Evolutionary conservation across 345 rosid species (phyloP).

Genomic region (Theobroma cacao): DNA sequence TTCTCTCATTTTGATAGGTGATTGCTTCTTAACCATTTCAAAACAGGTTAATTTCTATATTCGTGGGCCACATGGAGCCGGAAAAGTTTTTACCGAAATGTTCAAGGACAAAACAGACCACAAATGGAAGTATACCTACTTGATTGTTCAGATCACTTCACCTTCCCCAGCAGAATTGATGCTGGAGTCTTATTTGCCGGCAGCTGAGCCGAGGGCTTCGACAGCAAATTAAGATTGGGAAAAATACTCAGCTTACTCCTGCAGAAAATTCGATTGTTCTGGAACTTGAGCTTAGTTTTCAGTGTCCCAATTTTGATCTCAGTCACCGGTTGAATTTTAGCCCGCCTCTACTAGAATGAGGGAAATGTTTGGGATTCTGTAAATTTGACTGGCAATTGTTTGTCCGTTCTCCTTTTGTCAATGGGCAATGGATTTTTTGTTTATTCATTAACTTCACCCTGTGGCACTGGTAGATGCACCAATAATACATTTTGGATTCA

Average conservation of each 20-base stretch:
- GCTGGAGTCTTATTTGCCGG: constrained; percentile 86
- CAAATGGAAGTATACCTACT: constrained; percentile 84
- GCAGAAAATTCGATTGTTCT: background rate
- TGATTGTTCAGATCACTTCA: constrained; percentile 71
- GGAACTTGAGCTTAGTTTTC: constrained; percentile 10
- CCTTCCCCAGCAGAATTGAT: constrained; percentile 72
- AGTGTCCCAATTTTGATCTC: constrained; percentile 2
- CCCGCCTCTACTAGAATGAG: background rate
- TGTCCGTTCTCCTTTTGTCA: background rate
- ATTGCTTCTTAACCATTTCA: background rate
- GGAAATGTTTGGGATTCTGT: background rate
- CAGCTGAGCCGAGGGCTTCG: constrained; percentile 6
- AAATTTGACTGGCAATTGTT: constrained; percentile 2
- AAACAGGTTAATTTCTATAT: constrained; percentile 72
- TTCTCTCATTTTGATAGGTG: background rate
- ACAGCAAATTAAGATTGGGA: background rate
- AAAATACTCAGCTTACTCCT: background rate
- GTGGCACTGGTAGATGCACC: background rate
- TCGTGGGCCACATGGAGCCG: constrained; percentile 95
- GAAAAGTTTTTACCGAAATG: constrained; percentile 86
- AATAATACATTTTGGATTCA: background rate
- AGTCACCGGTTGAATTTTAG: background rate
- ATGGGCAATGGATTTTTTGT: background rate
- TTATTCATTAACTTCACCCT: background rate
- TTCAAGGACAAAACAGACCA: constrained; percentile 80